These are phyloP conservation scores for Trichophaea hybrida DNA, from an alignment of 2,329 filamentous ascomycete genomes.

Conservation along the genomic window DNA sequence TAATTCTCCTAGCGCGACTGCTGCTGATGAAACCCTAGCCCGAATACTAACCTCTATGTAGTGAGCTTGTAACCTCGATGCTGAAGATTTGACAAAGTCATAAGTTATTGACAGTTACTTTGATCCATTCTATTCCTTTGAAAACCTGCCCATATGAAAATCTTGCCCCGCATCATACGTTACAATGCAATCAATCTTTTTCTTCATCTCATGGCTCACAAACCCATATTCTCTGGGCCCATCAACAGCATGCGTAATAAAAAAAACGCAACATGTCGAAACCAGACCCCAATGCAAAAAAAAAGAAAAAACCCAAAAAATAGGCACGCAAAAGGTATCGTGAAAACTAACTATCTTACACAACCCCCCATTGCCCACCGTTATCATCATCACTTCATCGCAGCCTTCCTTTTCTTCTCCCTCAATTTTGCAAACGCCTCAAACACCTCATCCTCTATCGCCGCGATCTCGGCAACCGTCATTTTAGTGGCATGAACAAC, in stretches of 20 bases:
- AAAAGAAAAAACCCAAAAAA: background rate
- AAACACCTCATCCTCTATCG: slow-evolving; percentile 6
- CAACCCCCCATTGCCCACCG: background rate
- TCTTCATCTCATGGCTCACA: too few species aligned
- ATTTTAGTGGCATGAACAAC: background rate
- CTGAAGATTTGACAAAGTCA: too few species aligned
- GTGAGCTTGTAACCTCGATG: too few species aligned
- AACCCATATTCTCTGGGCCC: too few species aligned
- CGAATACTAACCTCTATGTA: too few species aligned
- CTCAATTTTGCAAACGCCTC: slow-evolving; percentile 5
- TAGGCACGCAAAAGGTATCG: background rate
- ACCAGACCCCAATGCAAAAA: background rate
- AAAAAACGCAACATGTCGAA: background rate
- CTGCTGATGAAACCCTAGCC: too few species aligned
- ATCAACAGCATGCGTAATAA: background rate
- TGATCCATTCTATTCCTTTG: too few species aligned
- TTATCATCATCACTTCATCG: background rate
- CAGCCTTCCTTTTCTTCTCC: slow-evolving; percentile 1
- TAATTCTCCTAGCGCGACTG: too few species aligned
- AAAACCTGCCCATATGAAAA: too few species aligned
- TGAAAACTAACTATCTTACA: background rate
- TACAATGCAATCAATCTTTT: too few species aligned
- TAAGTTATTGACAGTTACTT: too few species aligned
- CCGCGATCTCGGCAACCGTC: background rate
- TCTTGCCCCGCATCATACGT: too few species aligned